Percentiles rank a stretch among this genome's conserved stretches.
phyloP scores from a whole-genome alignment of 2,329 filamentous ascomycete species.

The Calonectria pteridis region DNA sequence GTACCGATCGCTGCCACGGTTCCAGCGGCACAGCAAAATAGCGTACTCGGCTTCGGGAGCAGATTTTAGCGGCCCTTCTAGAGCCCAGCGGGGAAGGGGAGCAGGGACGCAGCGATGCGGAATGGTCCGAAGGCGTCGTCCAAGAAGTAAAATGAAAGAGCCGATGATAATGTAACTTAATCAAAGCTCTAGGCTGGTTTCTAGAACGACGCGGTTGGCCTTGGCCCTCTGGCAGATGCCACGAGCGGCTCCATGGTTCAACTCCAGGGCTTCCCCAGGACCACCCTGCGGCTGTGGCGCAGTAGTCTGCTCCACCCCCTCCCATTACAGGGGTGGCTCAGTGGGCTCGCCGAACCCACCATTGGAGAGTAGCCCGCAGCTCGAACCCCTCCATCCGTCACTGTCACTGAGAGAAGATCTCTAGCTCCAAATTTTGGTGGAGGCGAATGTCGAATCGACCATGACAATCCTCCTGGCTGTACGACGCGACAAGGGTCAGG shows the following conservation, averaged over 20 bases:
- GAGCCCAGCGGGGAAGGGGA: neutral
- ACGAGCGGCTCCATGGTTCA: neutral
- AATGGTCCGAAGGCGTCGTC: neutral
- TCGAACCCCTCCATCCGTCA: slow-evolving; percentile 16
- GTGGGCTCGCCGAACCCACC: neutral
- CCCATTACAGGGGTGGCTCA: slow-evolving; percentile 1
- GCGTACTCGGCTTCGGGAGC: slow-evolving; percentile 2
- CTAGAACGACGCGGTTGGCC: neutral
- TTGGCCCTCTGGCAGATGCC: neutral
- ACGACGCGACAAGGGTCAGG: neutral
- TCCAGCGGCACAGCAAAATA: neutral
- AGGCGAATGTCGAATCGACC: neutral
- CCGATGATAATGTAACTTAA: neutral
- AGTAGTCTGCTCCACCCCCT: slow-evolving; percentile 38
- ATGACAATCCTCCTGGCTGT: neutral
- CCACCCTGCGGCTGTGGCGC: slow-evolving; percentile 41
- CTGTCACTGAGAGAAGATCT: neutral
- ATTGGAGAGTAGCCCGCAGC: neutral
- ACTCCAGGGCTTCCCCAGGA: neutral
- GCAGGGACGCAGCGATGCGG: neutral
- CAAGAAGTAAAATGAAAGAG: neutral
- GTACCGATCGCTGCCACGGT: neutral
- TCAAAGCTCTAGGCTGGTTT: neutral
- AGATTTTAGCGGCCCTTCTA: slow-evolving; percentile 27
- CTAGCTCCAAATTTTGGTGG: slow-evolving; percentile 2